Evolutionary conservation across 495 filamentous ascomycete genomes (phyloP), one percentile per base, ranked within the genome.

Genomic region (Penicillium taxi): DNA sequence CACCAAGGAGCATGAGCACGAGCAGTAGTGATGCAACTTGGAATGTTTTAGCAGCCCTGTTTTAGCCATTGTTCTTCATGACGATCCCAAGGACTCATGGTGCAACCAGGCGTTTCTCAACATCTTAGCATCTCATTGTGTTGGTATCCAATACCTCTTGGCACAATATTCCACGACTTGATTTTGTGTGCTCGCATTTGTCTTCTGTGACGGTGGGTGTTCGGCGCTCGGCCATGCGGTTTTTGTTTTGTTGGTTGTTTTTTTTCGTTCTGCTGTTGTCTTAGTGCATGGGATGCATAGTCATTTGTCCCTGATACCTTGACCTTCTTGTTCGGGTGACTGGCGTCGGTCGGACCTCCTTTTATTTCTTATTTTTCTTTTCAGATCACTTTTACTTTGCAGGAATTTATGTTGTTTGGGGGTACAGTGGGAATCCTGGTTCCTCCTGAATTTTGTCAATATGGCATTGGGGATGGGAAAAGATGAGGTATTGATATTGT

Each of bases 151-250:
- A 45, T 55, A 61, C 53, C 50, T 59, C 44, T 64, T 46, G 63
- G 61, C 61, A 65, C 64, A 65, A 64, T 60, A 56, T 66, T 65
- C 65, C 61, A 67, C 59, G 55, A 57, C 61, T 53, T 58, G 45
- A 57, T 63, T 63, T 46, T 58, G 47, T 64, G 55, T 61, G 54
- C 53, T 53, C 48, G 59, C 61, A 67, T 67, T 56, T 56, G 38
- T 45, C 32, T 53, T 53, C 33, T 51, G 50, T 54, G 50, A 40
- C 32, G 41, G 44, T 39, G 52, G 63, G 61, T 58, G 61, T 67
- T 55, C 37, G 63, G 63, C 59, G 61, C 61, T 56, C 45, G 44
- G 46, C 44, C 37, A 22, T 50, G 35, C 32, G 41, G 44, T 47
- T 47, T 38, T 43, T 12, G 21, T 42, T 39, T 49, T 42, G 35